A percentile compares a stretch with the other conserved stretches of the same genome.
Evolutionary conservation across 2,329 filamentous ascomycete genomes (phyloP).

Genomic region (Claviceps sp.): DNA sequence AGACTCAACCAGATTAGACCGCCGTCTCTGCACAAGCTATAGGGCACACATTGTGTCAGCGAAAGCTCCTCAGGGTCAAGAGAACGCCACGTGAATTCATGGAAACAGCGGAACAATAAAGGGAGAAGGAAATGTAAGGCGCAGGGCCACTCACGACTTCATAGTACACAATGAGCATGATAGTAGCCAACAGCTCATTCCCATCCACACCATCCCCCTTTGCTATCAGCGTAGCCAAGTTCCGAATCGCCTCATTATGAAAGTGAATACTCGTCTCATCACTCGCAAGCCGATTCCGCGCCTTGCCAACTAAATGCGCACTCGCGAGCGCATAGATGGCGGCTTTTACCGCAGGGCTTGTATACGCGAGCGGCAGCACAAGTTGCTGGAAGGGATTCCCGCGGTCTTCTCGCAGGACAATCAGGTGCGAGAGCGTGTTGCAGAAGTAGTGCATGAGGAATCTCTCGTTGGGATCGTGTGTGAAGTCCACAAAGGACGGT

Average conservation of each 20-base stretch:
- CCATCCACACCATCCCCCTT: slow-evolving; percentile 33
- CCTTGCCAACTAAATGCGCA: slow-evolving; percentile 64
- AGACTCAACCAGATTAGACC: slow-evolving; percentile 45
- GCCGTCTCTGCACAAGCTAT: slow-evolving; percentile 46
- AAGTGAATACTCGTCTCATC: slow-evolving; percentile 44
- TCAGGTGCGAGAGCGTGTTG: slow-evolving; percentile 50
- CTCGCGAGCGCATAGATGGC: slow-evolving; percentile 74
- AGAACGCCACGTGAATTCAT: neutral
- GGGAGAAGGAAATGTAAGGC: neutral
- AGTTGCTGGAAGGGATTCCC: slow-evolving; percentile 51
- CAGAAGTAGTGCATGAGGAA: slow-evolving; percentile 48
- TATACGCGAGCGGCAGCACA: slow-evolving; percentile 44
- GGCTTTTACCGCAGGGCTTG: slow-evolving; percentile 53
- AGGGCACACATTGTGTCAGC: neutral
- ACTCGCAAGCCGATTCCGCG: slow-evolving; percentile 26
- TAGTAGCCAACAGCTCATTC: slow-evolving; percentile 46
- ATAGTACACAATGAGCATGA: slow-evolving; percentile 49
- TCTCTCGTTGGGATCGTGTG: slow-evolving; percentile 37
- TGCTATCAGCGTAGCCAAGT: slow-evolving; percentile 42
- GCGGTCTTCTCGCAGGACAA: slow-evolving; percentile 48
- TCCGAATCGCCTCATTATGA: slow-evolving; percentile 46
- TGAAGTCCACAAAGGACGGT: slow-evolving; percentile 44
- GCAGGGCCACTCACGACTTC: slow-evolving; percentile 39
- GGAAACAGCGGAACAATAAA: neutral
- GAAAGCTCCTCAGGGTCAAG: neutral